Evolutionary conservation across 805 yeast genomes (phyloP).

Genomic region (Metschnikowia dekortorum): DNA sequence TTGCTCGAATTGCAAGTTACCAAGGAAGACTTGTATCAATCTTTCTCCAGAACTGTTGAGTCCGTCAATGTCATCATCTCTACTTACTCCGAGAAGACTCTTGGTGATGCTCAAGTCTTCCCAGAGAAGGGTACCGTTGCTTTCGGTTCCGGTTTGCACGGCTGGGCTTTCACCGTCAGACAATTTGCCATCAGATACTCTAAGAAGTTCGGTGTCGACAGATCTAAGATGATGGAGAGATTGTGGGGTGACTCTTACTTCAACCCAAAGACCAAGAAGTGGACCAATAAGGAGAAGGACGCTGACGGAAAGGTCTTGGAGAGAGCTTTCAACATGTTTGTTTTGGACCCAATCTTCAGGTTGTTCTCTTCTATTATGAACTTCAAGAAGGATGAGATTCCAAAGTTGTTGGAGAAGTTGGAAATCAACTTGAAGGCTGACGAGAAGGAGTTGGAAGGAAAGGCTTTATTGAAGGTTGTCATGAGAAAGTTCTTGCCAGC

Average conservation of each 20-base stretch:
- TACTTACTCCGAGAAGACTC: slow-evolving; percentile 82
- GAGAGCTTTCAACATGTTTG: slow-evolving; percentile 99
- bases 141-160: slow-evolving; percentile 99
- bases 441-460: slow-evolving; percentile 98
- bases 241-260: slow-evolving; percentile 99
- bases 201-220: slow-evolving; percentile 99
- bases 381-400: slow-evolving; percentile 97
- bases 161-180: slow-evolving; percentile 99
- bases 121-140: slow-evolving; percentile 99
- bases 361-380: slow-evolving; percentile 96
- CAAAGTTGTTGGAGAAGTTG: slow-evolving; percentile 86
- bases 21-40: slow-evolving; percentile 98
- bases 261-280: slow-evolving; percentile 99
- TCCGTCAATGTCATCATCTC: slow-evolving; percentile 98
- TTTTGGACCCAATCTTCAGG: slow-evolving; percentile 98
- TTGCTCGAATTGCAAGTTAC: slow-evolving; percentile 96
- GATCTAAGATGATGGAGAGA: slow-evolving; percentile 96
- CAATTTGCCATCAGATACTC: slow-evolving; percentile 97
- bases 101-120: slow-evolving; percentile 98
- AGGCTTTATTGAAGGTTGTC: slow-evolving; percentile 95
- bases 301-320: slow-evolving; percentile 93
- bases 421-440: slow-evolving; percentile 92
- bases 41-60: slow-evolving; percentile 98
- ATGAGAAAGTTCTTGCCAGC: slow-evolving; percentile 99
- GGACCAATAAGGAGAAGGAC: slow-evolving; percentile 95